Evolutionary conservation across 2,329 filamentous ascomycete species (phyloP).

Genomic region (Clarireedia hainanense): DNA sequence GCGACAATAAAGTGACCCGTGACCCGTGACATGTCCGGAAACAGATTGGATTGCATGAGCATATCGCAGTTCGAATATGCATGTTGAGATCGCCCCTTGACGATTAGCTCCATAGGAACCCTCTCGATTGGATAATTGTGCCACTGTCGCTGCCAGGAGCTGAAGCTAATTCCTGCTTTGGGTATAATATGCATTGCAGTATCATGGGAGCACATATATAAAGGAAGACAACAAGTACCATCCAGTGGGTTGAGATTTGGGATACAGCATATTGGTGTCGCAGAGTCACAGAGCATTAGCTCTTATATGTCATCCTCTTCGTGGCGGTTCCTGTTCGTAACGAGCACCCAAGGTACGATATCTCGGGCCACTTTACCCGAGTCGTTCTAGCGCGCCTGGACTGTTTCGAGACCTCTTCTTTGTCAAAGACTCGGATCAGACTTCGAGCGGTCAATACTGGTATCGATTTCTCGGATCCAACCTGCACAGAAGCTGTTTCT

Average conservation of each 20-base stretch:
- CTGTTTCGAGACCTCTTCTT: too few species aligned
- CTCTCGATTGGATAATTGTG: background rate
- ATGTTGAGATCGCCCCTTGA: background rate
- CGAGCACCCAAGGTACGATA: background rate
- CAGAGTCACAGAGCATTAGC: constrained; percentile 2
- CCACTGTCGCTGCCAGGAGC: background rate
- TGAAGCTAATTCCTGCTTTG: constrained; percentile 6
- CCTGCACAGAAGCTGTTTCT: too few species aligned
- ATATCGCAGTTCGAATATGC: background rate
- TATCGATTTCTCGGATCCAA: too few species aligned
- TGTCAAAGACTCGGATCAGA: too few species aligned
- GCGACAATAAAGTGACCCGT: background rate
- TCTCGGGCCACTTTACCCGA: too few species aligned
- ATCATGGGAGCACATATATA: constrained; percentile 8
- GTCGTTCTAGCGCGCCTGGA: too few species aligned
- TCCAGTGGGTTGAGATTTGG: constrained; percentile 6
- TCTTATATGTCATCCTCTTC: constrained; percentile 1
- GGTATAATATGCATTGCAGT: background rate
- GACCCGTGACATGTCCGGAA: background rate
- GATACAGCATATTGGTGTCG: constrained; percentile 1
- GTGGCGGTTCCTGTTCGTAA: background rate
- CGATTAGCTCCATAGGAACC: background rate
- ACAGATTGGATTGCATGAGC: constrained; percentile 1
- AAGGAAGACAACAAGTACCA: constrained; percentile 2
- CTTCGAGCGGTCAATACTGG: too few species aligned